Base-by-base conservation (phyloP, 164 flowering plant genomes). In the Umbellularia californica region DNA sequence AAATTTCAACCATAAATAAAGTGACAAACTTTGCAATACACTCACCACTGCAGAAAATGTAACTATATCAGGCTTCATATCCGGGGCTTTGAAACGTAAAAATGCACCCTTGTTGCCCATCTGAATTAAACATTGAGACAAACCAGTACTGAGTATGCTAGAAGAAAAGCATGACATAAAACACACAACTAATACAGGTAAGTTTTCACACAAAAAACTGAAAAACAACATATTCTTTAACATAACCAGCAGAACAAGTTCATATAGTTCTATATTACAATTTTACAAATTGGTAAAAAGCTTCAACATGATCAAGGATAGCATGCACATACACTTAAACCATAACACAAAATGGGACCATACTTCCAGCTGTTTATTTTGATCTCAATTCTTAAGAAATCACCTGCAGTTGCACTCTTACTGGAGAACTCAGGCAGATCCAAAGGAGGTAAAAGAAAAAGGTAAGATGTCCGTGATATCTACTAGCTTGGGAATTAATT, bases 31-130 rank as follows among this genome's bases (percentile, higher is more conserved):
- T 25, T 13, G 17, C 14, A 22, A 63, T 13, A 52, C 28, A 87
- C 99, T 87, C 14, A 95, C 99, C 94, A 95, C 97, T 15, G 98
- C 90, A 64, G 97, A 83, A 77, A 95, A 95, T 3, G 99, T 90
- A 15, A 85, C 92, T 55, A 93, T 88, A 69, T 93, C 88, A 51
- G 98, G 99, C 85, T 95, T 92, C 88, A 95, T 55, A 17, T 86
- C 92, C 23, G 99, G 99, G 72, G 98, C 90, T 82, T 90, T 84
- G 70, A 95, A 91, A 14, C 92, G 89, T 79, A 95, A 90, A 75
- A 88, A 92, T 50, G 99, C 99, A 72, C 98, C 99, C 81, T 95
- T 95, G 85, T 95, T 95, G 55, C 98, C 98, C 99, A 95, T 95
- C 99, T 95, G 93, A 75, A 41, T 41, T 41, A 41, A 81, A 58